Evolutionary conservation across 108 stramenopile species (phyloP).

Genomic region (Stephanodiscus triporus): DNA sequence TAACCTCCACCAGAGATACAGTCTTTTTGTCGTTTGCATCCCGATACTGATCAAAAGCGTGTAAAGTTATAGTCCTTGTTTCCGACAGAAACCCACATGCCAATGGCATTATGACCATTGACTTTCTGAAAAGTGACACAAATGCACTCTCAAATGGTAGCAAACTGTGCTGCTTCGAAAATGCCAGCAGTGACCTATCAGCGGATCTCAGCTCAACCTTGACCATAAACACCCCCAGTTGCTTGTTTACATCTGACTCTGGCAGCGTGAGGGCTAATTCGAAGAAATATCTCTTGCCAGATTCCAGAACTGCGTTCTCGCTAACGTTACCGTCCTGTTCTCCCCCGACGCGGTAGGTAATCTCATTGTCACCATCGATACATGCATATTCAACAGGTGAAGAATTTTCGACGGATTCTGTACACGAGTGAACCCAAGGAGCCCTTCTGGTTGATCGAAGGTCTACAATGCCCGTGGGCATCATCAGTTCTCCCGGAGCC

Average conservation of each 20-base stretch:
- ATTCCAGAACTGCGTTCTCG: conserved; percentile 37
- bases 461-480: conserved; percentile 39
- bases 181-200: conserved; percentile 60
- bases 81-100: conserved; percentile 69
- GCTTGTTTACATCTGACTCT: conserved; percentile 63
- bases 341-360: not conserved
- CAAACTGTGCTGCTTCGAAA: conserved; percentile 63
- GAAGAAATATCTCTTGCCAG: conserved; percentile 61
- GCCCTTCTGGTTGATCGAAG: conserved; percentile 27
- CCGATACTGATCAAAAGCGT: conserved; percentile 72
- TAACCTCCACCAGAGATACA: conserved; percentile 48
- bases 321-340: not conserved
- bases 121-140: conserved; percentile 63
- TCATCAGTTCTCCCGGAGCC: not conserved
- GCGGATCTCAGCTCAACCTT: conserved; percentile 49
- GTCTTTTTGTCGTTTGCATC: conserved; percentile 45
- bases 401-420: not conserved
- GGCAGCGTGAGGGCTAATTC: conserved; percentile 71
- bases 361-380: conserved; percentile 15
- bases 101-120: conserved; percentile 55
- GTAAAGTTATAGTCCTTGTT: conserved; percentile 60
- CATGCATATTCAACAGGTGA: conserved; percentile 17
- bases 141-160: conserved; percentile 75
- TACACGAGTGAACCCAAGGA: conserved; percentile 41
- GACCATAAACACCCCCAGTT: conserved; percentile 69